These are phyloP conservation scores for Pseudisothecium myosuroides DNA, from an alignment of 225 moss, liverwort and hornwort species.

Conservation along the genomic window DNA sequence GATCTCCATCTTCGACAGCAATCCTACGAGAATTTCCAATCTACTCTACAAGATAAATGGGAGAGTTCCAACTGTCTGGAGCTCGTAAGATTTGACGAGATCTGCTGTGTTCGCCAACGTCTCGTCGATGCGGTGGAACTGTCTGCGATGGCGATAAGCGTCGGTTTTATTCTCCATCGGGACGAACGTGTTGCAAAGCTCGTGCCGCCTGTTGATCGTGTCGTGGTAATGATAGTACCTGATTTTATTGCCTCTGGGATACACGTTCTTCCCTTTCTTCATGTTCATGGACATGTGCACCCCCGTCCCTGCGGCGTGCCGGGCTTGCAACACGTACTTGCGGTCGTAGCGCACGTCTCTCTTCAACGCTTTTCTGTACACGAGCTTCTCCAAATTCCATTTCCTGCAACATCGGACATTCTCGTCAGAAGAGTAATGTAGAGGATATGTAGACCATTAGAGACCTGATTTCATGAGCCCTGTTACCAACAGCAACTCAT, in stretches of 20 bases:
- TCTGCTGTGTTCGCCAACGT: neutral
- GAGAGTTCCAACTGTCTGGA: conserved; percentile 7
- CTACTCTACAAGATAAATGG: conserved; percentile 20
- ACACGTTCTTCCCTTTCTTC: conserved; percentile 18
- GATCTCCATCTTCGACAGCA: neutral
- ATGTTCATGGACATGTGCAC: conserved; percentile 42
- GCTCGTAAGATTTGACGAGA: conserved; percentile 22
- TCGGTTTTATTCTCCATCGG: neutral
- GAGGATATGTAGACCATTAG: neutral
- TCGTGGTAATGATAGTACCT: conserved; percentile 43
- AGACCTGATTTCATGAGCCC: neutral
- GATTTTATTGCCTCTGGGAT: conserved; percentile 4
- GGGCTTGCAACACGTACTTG: conserved; percentile 32
- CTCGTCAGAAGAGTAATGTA: neutral
- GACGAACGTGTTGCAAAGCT: conserved; percentile 14
- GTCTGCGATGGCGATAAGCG: neutral
- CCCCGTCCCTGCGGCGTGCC: conserved; percentile 24
- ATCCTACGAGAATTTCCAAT: neutral
- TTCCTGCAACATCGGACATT: neutral
- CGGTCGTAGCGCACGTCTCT: conserved; percentile 12
- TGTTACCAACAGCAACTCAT: neutral
- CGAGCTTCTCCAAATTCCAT: conserved; percentile 36
- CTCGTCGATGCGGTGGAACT: conserved; percentile 17
- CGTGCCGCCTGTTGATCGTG: conserved; percentile 23
- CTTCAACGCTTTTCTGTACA: conserved; percentile 20